Evolutionary conservation across 208 protist genomes (phyloP).

Genomic region (Trypanosoma melophagium): DNA sequence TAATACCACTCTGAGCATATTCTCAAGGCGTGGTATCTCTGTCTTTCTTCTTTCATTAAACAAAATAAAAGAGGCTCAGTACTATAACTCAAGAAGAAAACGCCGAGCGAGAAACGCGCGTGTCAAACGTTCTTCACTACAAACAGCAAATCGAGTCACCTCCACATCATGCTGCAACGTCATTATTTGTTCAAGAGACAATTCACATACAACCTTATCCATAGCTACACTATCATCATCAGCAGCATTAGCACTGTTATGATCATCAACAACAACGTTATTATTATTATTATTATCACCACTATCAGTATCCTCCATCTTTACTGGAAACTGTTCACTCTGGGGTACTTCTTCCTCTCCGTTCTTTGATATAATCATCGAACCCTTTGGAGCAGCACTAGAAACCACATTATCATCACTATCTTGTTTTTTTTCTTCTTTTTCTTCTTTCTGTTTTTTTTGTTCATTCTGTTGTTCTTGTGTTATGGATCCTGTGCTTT

Average conservation of each 20-base stretch:
- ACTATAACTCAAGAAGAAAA: slow-evolving; percentile 14
- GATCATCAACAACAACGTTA: background rate
- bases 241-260: slow-evolving; percentile 1
- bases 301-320: background rate
- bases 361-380: too few species aligned
- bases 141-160: background rate
- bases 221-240: background rate
- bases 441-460: background rate
- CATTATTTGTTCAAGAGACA: background rate
- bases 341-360: slow-evolving; percentile 4
- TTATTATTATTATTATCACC: background rate
- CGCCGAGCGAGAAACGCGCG: slow-evolving; percentile 18
- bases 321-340: background rate
- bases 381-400: too few species aligned
- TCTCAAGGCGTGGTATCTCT: too few species aligned
- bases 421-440: too few species aligned
- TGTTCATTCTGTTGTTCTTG: background rate
- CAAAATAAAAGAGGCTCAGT: too few species aligned
- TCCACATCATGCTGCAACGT: slow-evolving; percentile 1
- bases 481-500: too few species aligned
- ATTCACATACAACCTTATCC: background rate
- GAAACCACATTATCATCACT: too few species aligned
- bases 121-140: slow-evolving; percentile 18
- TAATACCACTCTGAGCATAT: too few species aligned
- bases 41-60: too few species aligned